phyloP scores from a whole-genome alignment of 768 basidiomycete genomes.

The Calocybe gangraenosa region DNA sequence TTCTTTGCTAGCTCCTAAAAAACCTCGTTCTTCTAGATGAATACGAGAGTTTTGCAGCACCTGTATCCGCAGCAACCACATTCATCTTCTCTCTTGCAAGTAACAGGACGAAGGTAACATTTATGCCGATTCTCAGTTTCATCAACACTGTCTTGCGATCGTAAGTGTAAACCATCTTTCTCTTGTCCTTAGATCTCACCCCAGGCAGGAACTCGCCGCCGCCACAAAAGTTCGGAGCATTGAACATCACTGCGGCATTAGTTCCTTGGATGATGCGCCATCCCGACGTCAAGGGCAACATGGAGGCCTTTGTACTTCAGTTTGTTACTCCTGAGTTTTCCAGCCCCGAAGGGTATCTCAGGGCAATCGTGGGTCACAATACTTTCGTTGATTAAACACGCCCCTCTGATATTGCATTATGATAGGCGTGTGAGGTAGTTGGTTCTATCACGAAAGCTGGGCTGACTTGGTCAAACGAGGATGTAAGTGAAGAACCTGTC shows the following conservation, averaged over 20 bases:
- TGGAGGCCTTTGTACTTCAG: constrained; percentile 74
- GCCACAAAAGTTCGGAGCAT: constrained; percentile 75
- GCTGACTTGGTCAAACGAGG: constrained; percentile 61
- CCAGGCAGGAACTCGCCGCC: constrained; percentile 39
- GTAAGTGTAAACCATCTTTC: constrained; percentile 32
- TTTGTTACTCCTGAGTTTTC: constrained; percentile 74
- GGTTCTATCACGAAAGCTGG: constrained; percentile 68
- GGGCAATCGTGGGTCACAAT: constrained; percentile 59
- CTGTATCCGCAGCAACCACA: constrained; percentile 72
- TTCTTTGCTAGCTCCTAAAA: neutral
- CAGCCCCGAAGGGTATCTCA: constrained; percentile 64
- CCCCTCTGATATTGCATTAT: constrained; percentile 3
- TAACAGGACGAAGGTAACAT: constrained; percentile 78
- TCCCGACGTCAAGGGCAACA: constrained; percentile 69
- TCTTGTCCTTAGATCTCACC: constrained; percentile 4
- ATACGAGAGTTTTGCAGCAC: constrained; percentile 73
- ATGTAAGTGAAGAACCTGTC: constrained; percentile 38
- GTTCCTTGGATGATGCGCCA: constrained; percentile 81
- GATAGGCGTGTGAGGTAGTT: constrained; percentile 76
- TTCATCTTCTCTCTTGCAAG: constrained; percentile 77
- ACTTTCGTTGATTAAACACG: no score
- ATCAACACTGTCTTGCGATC: constrained; percentile 71
- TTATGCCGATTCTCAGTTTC: constrained; percentile 75
- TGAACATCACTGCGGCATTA: constrained; percentile 77
- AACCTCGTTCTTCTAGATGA: constrained; percentile 49